phyloP scores from a whole-genome alignment of 768 basidiomycete genomes.

The Lactarius indigo region DNA sequence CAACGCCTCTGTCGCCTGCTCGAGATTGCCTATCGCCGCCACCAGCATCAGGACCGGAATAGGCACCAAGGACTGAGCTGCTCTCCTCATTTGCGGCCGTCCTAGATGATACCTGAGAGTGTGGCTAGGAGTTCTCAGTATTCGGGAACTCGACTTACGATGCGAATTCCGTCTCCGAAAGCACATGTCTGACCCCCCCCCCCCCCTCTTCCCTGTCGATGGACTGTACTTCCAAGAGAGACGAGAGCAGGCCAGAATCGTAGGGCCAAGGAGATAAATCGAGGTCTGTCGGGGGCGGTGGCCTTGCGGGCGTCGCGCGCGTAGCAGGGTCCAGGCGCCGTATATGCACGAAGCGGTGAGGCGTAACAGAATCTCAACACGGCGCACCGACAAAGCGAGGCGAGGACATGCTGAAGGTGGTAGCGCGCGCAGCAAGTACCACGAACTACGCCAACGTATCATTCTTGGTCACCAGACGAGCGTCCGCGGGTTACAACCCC shows the following conservation, averaged over 20 bases:
- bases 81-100: slow-evolving; percentile 31
- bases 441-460: slow-evolving; percentile 77
- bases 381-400: neutral
- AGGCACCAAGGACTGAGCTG: neutral
- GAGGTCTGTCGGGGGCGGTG: slow-evolving; percentile 65
- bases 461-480: slow-evolving; percentile 69
- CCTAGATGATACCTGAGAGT: slow-evolving; percentile 33
- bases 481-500: slow-evolving; percentile 65
- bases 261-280: slow-evolving; percentile 49
- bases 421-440: slow-evolving; percentile 76
- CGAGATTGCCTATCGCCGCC: neutral
- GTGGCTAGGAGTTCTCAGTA: neutral
- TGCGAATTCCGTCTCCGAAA: slow-evolving; percentile 27
- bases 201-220: neutral
- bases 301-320: slow-evolving; percentile 52
- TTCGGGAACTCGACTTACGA: slow-evolving; percentile 28
- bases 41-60: neutral
- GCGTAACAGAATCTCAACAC: slow-evolving; percentile 22
- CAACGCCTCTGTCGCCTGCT: slow-evolving; percentile 30
- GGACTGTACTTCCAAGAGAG: slow-evolving; percentile 28
- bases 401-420: slow-evolving; percentile 59
- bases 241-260: slow-evolving; percentile 44
- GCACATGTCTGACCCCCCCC: slow-evolving; percentile 26
- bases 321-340: slow-evolving; percentile 66
- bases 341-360: slow-evolving; percentile 68